Percentiles rank a stretch among this genome's conserved stretches.
phyloP scores from a whole-genome alignment of 1,284 basidiomycete species.

The Golubevia pallescens region DNA sequence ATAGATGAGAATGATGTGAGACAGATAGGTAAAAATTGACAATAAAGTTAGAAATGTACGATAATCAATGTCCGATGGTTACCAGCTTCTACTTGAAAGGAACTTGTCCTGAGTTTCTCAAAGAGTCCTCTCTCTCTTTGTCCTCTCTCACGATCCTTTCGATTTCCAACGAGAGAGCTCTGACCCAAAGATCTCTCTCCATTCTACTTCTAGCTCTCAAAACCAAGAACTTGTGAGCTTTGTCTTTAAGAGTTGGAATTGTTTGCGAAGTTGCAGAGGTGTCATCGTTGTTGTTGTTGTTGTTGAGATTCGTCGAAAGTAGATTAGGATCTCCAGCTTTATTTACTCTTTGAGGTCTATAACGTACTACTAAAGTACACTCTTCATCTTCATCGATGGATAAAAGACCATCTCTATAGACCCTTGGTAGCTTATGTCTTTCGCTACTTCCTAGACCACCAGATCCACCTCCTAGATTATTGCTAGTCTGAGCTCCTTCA shows the following conservation, averaged over 20 bases:
- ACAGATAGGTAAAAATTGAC: too few relatives aligned
- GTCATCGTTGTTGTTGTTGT: constrained; percentile 1
- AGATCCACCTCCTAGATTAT: neutral
- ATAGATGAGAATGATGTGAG: too few relatives aligned
- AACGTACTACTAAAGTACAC: constrained; percentile 60
- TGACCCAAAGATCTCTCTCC: constrained; percentile 86
- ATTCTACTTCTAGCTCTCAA: constrained; percentile 78
- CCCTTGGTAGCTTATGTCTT: constrained; percentile 36
- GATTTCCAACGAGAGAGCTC: constrained; percentile 81
- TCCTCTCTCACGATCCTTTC: constrained; percentile 70
- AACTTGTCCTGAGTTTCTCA: constrained; percentile 48
- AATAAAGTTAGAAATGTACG: too few relatives aligned
- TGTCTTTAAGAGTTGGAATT: constrained; percentile 71
- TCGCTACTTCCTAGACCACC: constrained; percentile 3
- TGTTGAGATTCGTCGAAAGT: constrained; percentile 1
- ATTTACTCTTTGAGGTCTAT: constrained; percentile 36
- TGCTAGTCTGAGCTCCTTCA: constrained; percentile 7
- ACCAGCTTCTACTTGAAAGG: too few relatives aligned
- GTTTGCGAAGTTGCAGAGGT: constrained; percentile 13
- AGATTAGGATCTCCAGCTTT: constrained; percentile 23
- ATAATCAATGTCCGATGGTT: too few relatives aligned
- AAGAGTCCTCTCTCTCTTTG: constrained; percentile 45
- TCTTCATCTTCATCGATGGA: constrained; percentile 58
- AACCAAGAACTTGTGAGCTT: constrained; percentile 71
- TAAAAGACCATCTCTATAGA: constrained; percentile 52